Evolutionary conservation across 495 filamentous ascomycete genomes (phyloP), one percentile per base, ranked within the genome.

Genomic region (Aspergillus baeticus): DNA sequence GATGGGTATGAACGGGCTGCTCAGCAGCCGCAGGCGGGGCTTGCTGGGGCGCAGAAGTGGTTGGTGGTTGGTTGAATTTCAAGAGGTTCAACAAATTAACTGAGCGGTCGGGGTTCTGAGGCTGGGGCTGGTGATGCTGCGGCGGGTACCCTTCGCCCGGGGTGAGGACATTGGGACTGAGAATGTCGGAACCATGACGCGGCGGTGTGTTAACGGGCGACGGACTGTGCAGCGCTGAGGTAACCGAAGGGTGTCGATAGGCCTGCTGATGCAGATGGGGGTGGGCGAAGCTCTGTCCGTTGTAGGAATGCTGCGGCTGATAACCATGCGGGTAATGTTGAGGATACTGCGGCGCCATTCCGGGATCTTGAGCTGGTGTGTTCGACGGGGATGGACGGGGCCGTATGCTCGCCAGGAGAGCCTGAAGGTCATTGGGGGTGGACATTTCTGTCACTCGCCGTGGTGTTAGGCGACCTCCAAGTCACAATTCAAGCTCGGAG

Each of bases 21-120:
- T 71, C 71, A 14, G 61, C 35, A 17, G 37, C 60, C 13, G 58
- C 13, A 52, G 58, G 64, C 17, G 66, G 47, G 33, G 63, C 66
- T 41, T 69, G 73, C 46, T 74, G 72, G 11, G 65, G 69, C 36
- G 65, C 54, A 41, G 67, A 51, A 52, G 69, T 57, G 42, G 60
- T 59, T 18, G 67, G 53, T 15, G 73, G 64, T 59, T 89, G 81
- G 61, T 83, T 90, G 73, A 92, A 96, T 73, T 91, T 91, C 46
- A 98, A 81, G 37, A 98, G 81, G 63, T 87, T 94, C 65, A 98
- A 78, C 59, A 98, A 73, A 64, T 87, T 90, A 42, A 72, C 84
- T 49, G 78, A 86, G 74, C 77, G 84, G 66, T 89, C 78, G 49
- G 81, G 71, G 51, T 83, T 77, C 48, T 63, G 60, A 62, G 73